A percentile compares a stretch with the other conserved stretches of the same genome.
Evolutionary conservation across 352 stramenopile genomes (phyloP).

Genomic region (Pythium plurisporium): DNA sequence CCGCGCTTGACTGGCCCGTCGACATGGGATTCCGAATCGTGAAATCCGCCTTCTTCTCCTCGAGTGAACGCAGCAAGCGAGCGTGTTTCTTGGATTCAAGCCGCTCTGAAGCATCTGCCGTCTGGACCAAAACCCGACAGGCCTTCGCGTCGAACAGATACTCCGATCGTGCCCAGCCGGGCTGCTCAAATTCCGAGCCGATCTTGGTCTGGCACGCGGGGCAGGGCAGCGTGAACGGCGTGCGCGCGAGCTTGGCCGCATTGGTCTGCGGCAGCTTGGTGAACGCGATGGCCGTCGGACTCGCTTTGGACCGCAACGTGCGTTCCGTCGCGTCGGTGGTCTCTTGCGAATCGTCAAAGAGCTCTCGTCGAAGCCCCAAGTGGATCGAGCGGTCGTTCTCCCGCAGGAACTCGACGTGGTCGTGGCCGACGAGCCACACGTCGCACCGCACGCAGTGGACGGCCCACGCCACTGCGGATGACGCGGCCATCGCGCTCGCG

Average conservation of each 20-base stretch:
- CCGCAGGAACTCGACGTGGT: constrained; percentile 43
- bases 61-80: constrained; percentile 2
- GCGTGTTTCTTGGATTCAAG: constrained; percentile 15
- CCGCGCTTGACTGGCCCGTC: not conserved
- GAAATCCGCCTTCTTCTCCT: not conserved
- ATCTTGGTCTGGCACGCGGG: constrained; percentile 42
- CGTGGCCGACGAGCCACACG: constrained; percentile 7
- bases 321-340: constrained; percentile 14
- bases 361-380: constrained; percentile 32
- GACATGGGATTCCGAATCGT: constrained; percentile 1
- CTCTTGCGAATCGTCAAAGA: constrained; percentile 23
- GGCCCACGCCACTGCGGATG: constrained; percentile 8
- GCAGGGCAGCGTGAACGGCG: constrained; percentile 54
- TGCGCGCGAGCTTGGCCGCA: constrained; percentile 37
- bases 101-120: not conserved
- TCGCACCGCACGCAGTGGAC: constrained; percentile 21
- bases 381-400: constrained; percentile 49
- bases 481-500: no score
- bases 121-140: constrained; percentile 27
- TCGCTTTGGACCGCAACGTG: constrained; percentile 6
- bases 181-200: constrained; percentile 37
- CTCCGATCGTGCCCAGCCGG: constrained; percentile 18
- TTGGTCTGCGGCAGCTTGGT: constrained; percentile 32
- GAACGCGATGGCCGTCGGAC: constrained; percentile 19
- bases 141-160: constrained; percentile 51